Conservation (phyloP, 2,329 filamentous ascomycete genomes). For the Pseudopyricularia javanii region DNA sequence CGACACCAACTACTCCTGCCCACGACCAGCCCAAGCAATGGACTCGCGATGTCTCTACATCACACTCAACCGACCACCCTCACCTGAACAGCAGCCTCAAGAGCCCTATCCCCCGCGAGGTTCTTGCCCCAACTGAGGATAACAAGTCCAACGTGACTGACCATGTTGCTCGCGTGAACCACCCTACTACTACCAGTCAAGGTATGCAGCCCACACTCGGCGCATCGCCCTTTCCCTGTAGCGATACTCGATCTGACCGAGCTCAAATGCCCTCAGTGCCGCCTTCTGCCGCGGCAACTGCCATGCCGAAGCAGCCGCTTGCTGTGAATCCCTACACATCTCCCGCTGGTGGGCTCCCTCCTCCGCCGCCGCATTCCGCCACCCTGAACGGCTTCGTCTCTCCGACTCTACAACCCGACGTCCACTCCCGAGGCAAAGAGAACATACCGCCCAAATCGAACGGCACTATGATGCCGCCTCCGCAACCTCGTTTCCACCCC, state of each 20-base stretch:
- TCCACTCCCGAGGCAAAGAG: constrained; percentile 1
- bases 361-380: not conserved
- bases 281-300: not conserved
- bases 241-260: not conserved
- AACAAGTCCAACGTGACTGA: not conserved
- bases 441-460: constrained; percentile 1
- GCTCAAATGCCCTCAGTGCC: not conserved
- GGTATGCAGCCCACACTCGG: not conserved
- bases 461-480: not conserved
- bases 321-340: not conserved
- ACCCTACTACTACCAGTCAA: not conserved
- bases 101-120: not conserved
- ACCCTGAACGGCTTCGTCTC: not conserved
- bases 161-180: not conserved
- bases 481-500: not conserved
- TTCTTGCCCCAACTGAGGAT: not conserved
- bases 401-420: not conserved
- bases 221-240: not conserved
- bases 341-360: not conserved
- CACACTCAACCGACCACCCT: not conserved
- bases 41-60: not conserved
- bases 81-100: not conserved
- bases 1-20: not conserved
- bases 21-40: not conserved
- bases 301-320: not conserved